Conservation (phyloP, 495 filamentous ascomycete species). For the Hyaloscypha bicolor region DNA sequence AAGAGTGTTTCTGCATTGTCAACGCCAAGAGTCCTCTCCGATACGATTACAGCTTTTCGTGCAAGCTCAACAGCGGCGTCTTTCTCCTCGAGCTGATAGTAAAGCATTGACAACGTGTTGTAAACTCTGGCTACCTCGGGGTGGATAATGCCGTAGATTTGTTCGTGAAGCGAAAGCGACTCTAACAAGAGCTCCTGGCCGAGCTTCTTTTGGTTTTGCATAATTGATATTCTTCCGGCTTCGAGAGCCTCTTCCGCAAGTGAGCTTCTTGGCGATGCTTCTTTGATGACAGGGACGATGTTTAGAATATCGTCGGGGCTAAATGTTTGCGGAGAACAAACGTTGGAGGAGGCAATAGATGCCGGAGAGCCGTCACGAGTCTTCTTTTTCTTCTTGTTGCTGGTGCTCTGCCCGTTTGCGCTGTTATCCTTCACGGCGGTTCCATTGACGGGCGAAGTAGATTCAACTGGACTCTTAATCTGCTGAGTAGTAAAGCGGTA, state of each 20-base stretch:
- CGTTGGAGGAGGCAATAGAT: conserved; percentile 38
- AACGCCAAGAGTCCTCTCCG: conserved; percentile 90
- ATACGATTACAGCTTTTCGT: conserved; percentile 93
- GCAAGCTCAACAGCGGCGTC: conserved; percentile 92
- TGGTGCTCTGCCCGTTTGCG: conserved; percentile 45
- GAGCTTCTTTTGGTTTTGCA: conserved; percentile 92
- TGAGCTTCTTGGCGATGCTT: conserved; percentile 82
- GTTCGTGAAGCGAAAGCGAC: conserved; percentile 93
- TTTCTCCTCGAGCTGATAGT: conserved; percentile 95
- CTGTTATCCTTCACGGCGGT: conserved; percentile 30
- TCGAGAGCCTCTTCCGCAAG: conserved; percentile 96
- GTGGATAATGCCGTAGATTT: conserved; percentile 97
- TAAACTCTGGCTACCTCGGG: conserved; percentile 96
- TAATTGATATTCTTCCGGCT: conserved; percentile 90
- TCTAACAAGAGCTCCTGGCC: conserved; percentile 95
- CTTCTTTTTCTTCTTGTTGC: conserved; percentile 73
- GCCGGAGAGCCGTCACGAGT: conserved; percentile 52
- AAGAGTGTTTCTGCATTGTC: conserved; percentile 93
- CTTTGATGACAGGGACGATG: conserved; percentile 90
- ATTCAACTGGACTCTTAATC: conserved; percentile 38
- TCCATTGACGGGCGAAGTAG: conserved; percentile 35
- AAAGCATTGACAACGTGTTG: conserved; percentile 90
- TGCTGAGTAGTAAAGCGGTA: conserved; percentile 66
- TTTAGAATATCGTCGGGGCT: conserved; percentile 84
- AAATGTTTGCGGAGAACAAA: conserved; percentile 64